Conservation (phyloP, 495 filamentous ascomycete species). For the Penicillium arizonense region DNA sequence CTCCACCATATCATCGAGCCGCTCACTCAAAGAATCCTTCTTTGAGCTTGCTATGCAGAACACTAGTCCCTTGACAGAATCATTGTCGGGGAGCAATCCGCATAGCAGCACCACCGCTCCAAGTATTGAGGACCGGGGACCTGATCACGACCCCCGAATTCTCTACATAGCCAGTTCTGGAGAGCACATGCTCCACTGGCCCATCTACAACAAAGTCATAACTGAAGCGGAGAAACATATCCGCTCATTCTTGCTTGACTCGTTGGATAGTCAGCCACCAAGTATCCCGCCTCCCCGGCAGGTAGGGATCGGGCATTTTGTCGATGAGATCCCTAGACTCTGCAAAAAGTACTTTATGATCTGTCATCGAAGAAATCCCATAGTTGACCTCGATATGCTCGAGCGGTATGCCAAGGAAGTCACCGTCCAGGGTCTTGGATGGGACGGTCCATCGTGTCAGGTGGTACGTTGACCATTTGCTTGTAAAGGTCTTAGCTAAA, state of each 20-base stretch:
- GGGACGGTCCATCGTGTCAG: constrained; percentile 28
- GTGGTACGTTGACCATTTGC: constrained; percentile 18
- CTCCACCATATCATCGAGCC: constrained; percentile 15
- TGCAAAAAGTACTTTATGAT: constrained; percentile 19
- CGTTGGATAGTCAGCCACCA: constrained; percentile 13
- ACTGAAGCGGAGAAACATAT: constrained; percentile 23
- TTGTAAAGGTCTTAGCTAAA: constrained; percentile 2
- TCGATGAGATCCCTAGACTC: constrained; percentile 20
- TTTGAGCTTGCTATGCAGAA: constrained; percentile 15
- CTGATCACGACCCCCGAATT: constrained; percentile 22
- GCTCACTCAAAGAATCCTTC: constrained; percentile 17
- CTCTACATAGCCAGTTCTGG: constrained; percentile 25
- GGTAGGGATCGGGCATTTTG: constrained; percentile 9
- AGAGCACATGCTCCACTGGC: constrained; percentile 30
- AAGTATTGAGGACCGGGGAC: constrained; percentile 14
- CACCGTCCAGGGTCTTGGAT: constrained; percentile 23
- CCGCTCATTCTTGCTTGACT: constrained; percentile 27
- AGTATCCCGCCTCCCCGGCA: constrained; percentile 10
- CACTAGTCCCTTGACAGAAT: constrained; percentile 14
- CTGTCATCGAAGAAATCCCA: constrained; percentile 20
- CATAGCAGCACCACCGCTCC: constrained; percentile 3
- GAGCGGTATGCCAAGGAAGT: constrained; percentile 25
- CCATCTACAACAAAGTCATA: constrained; percentile 20
- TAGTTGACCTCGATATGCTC: constrained; percentile 21
- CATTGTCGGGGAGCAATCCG: constrained; percentile 10